A percentile compares a stretch with the other conserved stretches of the same genome.
These are phyloP conservation scores for Inga oerstediana DNA, from an alignment of 306 rosid species.

Conservation along the genomic window DNA sequence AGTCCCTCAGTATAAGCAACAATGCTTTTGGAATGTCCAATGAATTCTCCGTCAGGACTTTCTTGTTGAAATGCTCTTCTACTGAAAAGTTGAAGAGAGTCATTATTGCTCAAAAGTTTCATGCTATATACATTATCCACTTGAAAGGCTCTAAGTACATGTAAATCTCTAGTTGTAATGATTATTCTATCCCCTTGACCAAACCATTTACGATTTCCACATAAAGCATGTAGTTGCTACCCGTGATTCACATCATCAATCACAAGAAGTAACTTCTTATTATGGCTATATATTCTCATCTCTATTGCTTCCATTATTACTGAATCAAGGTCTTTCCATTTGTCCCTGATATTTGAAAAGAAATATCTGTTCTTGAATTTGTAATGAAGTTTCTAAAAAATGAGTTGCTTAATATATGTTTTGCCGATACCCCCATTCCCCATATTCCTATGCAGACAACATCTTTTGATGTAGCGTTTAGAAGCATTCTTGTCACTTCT, in stretches of 20 bases:
- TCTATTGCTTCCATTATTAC: too few relatives aligned
- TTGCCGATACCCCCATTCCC: neutral
- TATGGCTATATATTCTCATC: neutral
- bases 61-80: neutral
- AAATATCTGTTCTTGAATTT: neutral
- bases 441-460: neutral
- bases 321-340: neutral
- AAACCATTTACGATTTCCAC: neutral
- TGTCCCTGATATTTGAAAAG: neutral
- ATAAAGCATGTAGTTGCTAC: neutral
- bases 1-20: neutral
- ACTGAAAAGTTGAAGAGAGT: neutral
- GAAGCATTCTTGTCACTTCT: neutral
- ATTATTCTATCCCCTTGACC: neutral
- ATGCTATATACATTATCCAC: neutral
- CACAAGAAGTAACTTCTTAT: neutral
- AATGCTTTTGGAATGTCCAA: neutral
- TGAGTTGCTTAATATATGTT: neutral
- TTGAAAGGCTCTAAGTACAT: neutral
- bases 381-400: neutral
- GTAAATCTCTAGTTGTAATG: neutral
- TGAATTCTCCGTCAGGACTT: neutral
- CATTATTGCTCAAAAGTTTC: neutral
- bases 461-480: neutral
- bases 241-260: neutral